phyloP scores from a whole-genome alignment of 1,139 yeast species.

The Nadsonia commutata region DNA sequence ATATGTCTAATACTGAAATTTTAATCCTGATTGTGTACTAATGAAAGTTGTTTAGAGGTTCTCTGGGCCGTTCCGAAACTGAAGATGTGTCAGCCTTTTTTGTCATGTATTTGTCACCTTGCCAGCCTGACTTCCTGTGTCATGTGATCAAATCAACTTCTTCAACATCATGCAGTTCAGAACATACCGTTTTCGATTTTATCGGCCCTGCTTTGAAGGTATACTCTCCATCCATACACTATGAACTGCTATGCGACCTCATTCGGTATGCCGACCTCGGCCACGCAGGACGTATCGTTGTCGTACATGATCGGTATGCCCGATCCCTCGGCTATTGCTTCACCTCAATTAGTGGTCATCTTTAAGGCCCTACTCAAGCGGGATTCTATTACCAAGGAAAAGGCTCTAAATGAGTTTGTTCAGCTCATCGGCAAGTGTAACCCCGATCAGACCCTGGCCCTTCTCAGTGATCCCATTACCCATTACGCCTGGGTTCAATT shows the following conservation, averaged over 20 bases:
- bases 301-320: conserved; percentile 71
- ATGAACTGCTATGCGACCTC: not conserved
- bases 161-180: too few species aligned
- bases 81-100: too few species aligned
- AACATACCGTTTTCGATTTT: too few species aligned
- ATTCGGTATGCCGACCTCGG: not conserved
- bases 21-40: too few species aligned
- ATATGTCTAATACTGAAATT: too few species aligned
- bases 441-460: conserved; percentile 10
- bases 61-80: too few species aligned
- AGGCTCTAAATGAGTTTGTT: conserved; percentile 50
- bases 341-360: conserved; percentile 45
- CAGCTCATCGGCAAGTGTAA: conserved; percentile 13
- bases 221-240: too few species aligned
- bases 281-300: conserved; percentile 36
- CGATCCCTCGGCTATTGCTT: conserved; percentile 42
- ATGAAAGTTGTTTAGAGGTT: too few species aligned
- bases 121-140: too few species aligned
- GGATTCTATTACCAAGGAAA: conserved; percentile 73
- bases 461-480: conserved; percentile 28
- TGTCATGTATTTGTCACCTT: too few species aligned
- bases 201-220: too few species aligned
- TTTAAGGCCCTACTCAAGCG: conserved; percentile 66
- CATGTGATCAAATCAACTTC: too few species aligned
- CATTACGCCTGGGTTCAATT: conserved; percentile 63